A percentile compares a stretch with the other conserved stretches of the same genome.
Evolutionary conservation across 129 eudicot species (phyloP).

Genomic region (Pulicaria dysenterica): DNA sequence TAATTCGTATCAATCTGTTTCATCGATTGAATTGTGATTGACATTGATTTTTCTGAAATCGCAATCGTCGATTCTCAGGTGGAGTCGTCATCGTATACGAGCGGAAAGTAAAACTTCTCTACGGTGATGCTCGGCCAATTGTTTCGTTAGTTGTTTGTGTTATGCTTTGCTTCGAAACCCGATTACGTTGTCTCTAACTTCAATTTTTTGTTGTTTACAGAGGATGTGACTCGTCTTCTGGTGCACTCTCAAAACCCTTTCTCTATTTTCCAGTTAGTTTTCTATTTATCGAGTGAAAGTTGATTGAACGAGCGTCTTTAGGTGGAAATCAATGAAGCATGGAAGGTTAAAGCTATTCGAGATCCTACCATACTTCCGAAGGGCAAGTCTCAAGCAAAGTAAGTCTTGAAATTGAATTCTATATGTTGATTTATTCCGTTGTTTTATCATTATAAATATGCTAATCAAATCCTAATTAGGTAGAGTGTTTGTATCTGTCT

Average conservation of each 20-base stretch:
- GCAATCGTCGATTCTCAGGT: constrained; percentile 45
- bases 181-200: constrained; percentile 15
- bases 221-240: constrained; percentile 89
- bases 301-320: constrained; percentile 5
- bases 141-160: constrained; percentile 4
- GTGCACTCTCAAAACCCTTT: constrained; percentile 34
- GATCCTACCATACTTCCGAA: constrained; percentile 88
- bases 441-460: neutral
- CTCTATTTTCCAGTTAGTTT: neutral
- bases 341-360: constrained; percentile 71
- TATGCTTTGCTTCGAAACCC: neutral
- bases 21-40: neutral
- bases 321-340: constrained; percentile 79
- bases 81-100: constrained; percentile 97
- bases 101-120: constrained; percentile 92
- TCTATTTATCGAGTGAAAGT: neutral
- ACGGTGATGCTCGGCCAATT: constrained; percentile 43
- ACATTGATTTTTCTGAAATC: constrained; percentile 7
- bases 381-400: constrained; percentile 86
- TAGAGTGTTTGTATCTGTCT: no score
- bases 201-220: constrained; percentile 49
- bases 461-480: neutral
- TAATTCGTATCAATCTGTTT: constrained; percentile 5
- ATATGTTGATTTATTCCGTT: constrained; percentile 9
- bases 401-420: constrained; percentile 33